These are phyloP conservation scores for Torulaspora delbrueckii DNA, from an alignment of 805 yeast species.

Conservation along the genomic window DNA sequence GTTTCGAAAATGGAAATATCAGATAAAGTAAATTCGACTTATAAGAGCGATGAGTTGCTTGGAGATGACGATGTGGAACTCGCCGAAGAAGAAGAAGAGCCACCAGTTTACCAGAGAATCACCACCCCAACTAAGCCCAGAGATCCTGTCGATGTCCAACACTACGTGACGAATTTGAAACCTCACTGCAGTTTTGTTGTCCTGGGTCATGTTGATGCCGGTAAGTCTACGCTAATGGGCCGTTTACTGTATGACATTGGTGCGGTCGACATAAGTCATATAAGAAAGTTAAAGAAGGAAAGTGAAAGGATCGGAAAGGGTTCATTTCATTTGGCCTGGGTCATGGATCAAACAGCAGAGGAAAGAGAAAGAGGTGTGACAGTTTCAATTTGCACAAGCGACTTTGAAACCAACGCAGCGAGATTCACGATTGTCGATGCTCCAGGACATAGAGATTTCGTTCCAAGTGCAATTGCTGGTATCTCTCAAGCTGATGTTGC, in stretches of 20 bases:
- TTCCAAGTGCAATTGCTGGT: slow-evolving; percentile 97
- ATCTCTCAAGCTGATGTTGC: slow-evolving; percentile 99
- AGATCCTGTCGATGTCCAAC: slow-evolving; percentile 54
- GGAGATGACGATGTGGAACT: slow-evolving; percentile 26
- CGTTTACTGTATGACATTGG: slow-evolving; percentile 88
- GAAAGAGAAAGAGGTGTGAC: slow-evolving; percentile 99
- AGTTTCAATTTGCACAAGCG: slow-evolving; percentile 95
- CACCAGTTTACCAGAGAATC: slow-evolving; percentile 32
- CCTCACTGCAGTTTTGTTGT: slow-evolving; percentile 95
- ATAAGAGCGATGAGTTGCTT: slow-evolving; percentile 13
- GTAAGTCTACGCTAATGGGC: slow-evolving; percentile 98
- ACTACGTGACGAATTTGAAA: slow-evolving; percentile 81
- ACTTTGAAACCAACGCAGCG: slow-evolving; percentile 90
- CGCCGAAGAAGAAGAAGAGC: slow-evolving; percentile 36
- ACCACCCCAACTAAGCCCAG: slow-evolving; percentile 32
- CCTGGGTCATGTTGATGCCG: slow-evolving; percentile 99
- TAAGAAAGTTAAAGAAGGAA: slow-evolving; percentile 93
- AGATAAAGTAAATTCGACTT: slow-evolving; percentile 15
- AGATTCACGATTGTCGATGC: slow-evolving; percentile 97
- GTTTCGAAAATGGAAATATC: slow-evolving; percentile 16
- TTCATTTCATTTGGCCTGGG: slow-evolving; percentile 99
- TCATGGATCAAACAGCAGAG: slow-evolving; percentile 97
- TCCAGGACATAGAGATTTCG: slow-evolving; percentile 98
- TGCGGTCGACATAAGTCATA: slow-evolving; percentile 93
- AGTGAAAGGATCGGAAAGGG: slow-evolving; percentile 98